Base-by-base conservation (phyloP, 2,329 filamentous ascomycete species). In the Chaetomium sp. region DNA sequence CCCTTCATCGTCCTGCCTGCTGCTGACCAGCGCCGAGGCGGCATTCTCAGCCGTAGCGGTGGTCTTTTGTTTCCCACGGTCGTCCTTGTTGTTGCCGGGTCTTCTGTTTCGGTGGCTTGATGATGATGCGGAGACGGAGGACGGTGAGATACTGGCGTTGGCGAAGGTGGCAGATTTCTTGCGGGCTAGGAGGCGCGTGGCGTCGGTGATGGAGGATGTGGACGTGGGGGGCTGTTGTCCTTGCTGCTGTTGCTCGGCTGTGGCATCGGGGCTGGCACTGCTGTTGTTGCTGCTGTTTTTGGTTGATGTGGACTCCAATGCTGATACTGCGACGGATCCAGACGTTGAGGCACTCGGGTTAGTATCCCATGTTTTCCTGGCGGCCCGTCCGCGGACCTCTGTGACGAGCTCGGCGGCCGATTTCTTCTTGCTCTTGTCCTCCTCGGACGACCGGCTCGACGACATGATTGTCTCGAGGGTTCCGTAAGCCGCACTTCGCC, bases 401-500 rank as follows among this genome's bases (percentile, higher is more conserved):
- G 79, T 77, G 0, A 78, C 76, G 33, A 85, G 71, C 55, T 82
- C 79, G 1, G 77, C 72, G 0, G 81, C 82, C 0, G 80, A 74
- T 64, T 79, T 83, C 68, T 81, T 84, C 61, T 77, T 80, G n/a
- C 76, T 72, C 61, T 76, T 79, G 43, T 84, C 82, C 60, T 85
- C 82, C 32, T 84, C 81, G 0, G 82, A 85, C 1, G 82, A 85
- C 33, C 81, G 76, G 58, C 82, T 85, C 0, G 80, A 83, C 32
- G 81, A 85, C 74, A 85, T 85, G 64, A 86, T 86, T 0, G 82
- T 86, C 63, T 86, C 82, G 4, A 86, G 68, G 0, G 81, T 85
- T 3, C 81, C 80, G 67, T 85, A 81, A 5, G 82, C 82, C 32
- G 73, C 72, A 56, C 79, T 82, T 52, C 74, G 75, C 43, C 76